Evolutionary conservation across 176 grass and related monocot genomes (phyloP), one percentile per base, ranked within the genome.

Genomic region (Oryza australiensis): DNA sequence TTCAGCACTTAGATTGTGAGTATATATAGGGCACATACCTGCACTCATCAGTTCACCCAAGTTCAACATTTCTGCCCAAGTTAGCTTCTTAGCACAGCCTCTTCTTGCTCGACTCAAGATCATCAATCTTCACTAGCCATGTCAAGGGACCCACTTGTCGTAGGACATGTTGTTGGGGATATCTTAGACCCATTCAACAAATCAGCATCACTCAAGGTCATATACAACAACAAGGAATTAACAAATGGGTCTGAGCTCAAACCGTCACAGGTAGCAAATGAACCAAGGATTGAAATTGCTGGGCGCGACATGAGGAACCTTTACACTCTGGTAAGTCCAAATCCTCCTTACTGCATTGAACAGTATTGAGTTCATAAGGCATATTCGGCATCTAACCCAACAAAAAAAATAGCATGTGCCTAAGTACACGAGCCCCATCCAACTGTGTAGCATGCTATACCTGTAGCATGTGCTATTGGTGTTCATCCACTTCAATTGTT

Each of bases 111-210:
- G 49, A 46, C 46, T 80, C 76, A 82, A 89, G 45, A 70, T 34
- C 49, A 28, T 23, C 66, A 77, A 63, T 84, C 60, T 53, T 69
- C 40, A 70, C 14, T 26, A 85, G 81, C 55, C 83, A 94, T 94
- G 95, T 94, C 95, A 70, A 97, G 94, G 87, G 95, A 98, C 75
- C 88, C 95, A 57, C 92, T 98, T 48, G 95, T 84, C 45, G 82
- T 98, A 75, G 92, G 95, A 46, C 88, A 91, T 86, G 88, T 98
- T 62, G 92, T 98, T 26, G 95, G 92, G n/a, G 92, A 98, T 69
- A 89, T 98, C 76, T 84, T 98, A 57, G 95, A 98, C 67, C 86
- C 86, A 68, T 98, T 98, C 67, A 88, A 89, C 72, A 98, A 80
- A 78, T 85, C 95, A 73, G 88, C 90, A 12, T 87, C 90, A 34